Base-by-base conservation (phyloP, 495 filamentous ascomycete genomes). In the Chaetomidium leptoderma region DNA sequence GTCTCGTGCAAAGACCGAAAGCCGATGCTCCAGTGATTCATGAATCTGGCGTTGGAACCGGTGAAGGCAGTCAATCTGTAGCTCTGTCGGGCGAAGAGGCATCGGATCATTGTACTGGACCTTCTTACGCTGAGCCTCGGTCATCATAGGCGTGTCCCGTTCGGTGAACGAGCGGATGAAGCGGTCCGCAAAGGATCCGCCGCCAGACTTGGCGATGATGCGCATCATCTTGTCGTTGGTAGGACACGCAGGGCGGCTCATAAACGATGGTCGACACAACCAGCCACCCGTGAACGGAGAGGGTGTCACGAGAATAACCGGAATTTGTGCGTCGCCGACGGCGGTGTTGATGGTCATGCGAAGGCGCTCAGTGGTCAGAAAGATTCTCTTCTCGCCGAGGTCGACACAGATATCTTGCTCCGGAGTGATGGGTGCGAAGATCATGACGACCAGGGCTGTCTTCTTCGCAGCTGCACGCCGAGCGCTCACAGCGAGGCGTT, bases 381-480 rank as follows among this genome's bases (percentile, higher is more conserved):
- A 63, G 1, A 17, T 27, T 27, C 46, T 59, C 36, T 39, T 27
- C 0, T 32, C 7, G 23, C 30, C 56, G 19, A 70, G 56, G 39
- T 67, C 56, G 35, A 68, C n/a, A 40, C 50, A 72, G 36, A 76
- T 63, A 17, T 73, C 69, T n/a, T 70, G 68, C 50, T 76, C 70
- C 0, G 67, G 44, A 10, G 70, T 70, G 3, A 69, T 64, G 0
- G 65, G 66, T 6, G 66, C 65, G 43, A 71, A 75, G 32, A 72
- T 33, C 39, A 75, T 61, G 47, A 76, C 35, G 27, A 74, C 33
- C 8, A 76, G 47, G 2, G 64, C 57, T 0, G 58, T 58, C 2
- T 50, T 46, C 1, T 39, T 39, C 14, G 52, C 9, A 16, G 57
- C 47, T 16, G 62, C 67, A 9, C 53, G 13, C 14, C 52, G 35